Evolutionary conservation across 2,329 filamentous ascomycete species (phyloP).

Genomic region (Diaporthe amygdali): DNA sequence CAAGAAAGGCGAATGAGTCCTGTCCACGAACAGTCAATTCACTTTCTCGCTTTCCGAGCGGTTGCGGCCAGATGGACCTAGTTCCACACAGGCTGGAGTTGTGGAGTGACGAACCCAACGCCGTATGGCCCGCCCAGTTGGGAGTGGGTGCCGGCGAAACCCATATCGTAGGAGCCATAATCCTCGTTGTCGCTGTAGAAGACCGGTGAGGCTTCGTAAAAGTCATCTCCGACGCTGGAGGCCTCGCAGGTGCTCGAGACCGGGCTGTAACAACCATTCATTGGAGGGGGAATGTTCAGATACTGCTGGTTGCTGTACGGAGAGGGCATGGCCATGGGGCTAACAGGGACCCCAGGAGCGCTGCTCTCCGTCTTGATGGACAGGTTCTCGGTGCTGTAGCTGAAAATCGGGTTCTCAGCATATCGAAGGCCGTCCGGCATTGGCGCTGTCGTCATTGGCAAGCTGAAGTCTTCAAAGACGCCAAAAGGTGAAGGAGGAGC

Average conservation of each 20-base stretch:
- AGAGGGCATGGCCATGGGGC: slow-evolving; percentile 61
- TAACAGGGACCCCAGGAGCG: slow-evolving; percentile 53
- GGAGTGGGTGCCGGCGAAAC: slow-evolving; percentile 50
- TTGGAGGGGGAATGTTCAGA: slow-evolving; percentile 67
- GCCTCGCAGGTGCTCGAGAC: slow-evolving; percentile 61
- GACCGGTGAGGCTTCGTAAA: slow-evolving; percentile 50
- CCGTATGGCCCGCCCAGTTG: slow-evolving; percentile 53
- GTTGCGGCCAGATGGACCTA: slow-evolving; percentile 50
- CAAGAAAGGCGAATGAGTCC: slow-evolving; percentile 45
- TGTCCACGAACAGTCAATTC: slow-evolving; percentile 60
- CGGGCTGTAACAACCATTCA: slow-evolving; percentile 65
- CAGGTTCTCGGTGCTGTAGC: slow-evolving; percentile 68
- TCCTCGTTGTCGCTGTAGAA: slow-evolving; percentile 69
- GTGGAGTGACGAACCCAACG: slow-evolving; percentile 68
- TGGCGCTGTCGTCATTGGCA: slow-evolving; percentile 43
- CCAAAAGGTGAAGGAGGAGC: slow-evolving; percentile 53
- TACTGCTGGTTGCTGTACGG: slow-evolving; percentile 62
- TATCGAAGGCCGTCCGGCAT: slow-evolving; percentile 49
- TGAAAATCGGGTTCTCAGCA: slow-evolving; percentile 61
- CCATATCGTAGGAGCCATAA: slow-evolving; percentile 45
- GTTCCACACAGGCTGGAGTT: slow-evolving; percentile 67
- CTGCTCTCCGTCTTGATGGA: slow-evolving; percentile 58
- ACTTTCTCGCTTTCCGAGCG: slow-evolving; percentile 45
- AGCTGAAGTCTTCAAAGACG: slow-evolving; percentile 38
- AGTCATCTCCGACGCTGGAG: slow-evolving; percentile 43